Evolutionary conservation across 768 basidiomycete genomes (phyloP).

Genomic region (Rhizopogon vinicolor): DNA sequence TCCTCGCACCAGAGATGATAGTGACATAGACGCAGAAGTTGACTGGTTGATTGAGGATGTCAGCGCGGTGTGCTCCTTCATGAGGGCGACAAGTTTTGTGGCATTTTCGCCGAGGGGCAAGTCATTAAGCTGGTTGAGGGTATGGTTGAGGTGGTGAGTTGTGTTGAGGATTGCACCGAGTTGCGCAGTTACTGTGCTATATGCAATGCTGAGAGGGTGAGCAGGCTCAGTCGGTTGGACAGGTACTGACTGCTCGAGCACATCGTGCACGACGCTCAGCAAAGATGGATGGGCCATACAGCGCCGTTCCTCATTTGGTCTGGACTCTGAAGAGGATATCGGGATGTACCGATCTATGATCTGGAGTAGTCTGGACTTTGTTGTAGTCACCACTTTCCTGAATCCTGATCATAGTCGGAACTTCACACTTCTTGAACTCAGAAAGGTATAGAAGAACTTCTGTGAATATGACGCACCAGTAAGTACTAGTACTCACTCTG

Average conservation of each 20-base stretch:
- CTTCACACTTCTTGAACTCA: too few species aligned
- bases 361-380: too few species aligned
- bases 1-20: conserved; percentile 10
- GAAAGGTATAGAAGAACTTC: too few species aligned
- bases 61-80: conserved; percentile 58
- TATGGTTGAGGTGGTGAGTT: conserved; percentile 48
- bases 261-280: conserved; percentile 22
- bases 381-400: too few species aligned
- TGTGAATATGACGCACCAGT: too few species aligned
- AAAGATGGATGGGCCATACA: conserved; percentile 15
- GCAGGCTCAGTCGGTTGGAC: conserved; percentile 13
- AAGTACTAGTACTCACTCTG: too few species aligned
- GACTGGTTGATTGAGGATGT: conserved; percentile 23
- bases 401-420: too few species aligned
- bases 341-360: too few species aligned
- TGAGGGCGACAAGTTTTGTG: conserved; percentile 61
- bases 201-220: conserved; percentile 23
- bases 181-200: conserved; percentile 18
- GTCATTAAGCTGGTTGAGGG: conserved; percentile 41
- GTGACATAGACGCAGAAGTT: conserved; percentile 14
- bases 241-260: conserved; percentile 22
- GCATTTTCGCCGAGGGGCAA: conserved; percentile 48
- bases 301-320: neutral
- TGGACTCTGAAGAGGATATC: too few species aligned
- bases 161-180: conserved; percentile 50